These are phyloP conservation scores for Pythium guiyangense DNA, from an alignment of 352 stramenopile species.

Conservation along the genomic window DNA sequence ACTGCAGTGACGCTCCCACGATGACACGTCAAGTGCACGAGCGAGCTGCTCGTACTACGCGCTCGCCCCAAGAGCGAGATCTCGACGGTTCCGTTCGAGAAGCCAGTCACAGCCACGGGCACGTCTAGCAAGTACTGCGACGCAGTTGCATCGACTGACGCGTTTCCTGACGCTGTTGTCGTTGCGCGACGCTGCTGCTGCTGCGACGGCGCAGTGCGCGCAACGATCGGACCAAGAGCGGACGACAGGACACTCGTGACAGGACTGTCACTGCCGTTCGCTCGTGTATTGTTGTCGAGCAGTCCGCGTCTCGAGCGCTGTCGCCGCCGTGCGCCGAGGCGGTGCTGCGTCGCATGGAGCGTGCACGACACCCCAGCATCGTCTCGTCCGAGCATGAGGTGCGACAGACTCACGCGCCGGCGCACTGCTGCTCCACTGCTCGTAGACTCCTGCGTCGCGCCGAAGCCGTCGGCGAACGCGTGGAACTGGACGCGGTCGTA, in stretches of 20 bases:
- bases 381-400: conserved; percentile 43
- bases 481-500: conserved; percentile 28
- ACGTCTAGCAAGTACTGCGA: conserved; percentile 54
- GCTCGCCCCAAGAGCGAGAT: conserved; percentile 26
- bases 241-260: conserved; percentile 23
- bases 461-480: conserved; percentile 24
- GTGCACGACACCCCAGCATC: conserved; percentile 25
- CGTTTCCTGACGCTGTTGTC: conserved; percentile 1
- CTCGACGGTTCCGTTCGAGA: conserved; percentile 39
- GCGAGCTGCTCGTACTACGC: neutral
- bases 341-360: conserved; percentile 19
- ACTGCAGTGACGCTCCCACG: conserved; percentile 37
- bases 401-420: conserved; percentile 22
- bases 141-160: neutral
- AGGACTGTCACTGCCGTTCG: neutral
- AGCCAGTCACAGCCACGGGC: conserved; percentile 44
- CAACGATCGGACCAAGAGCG: conserved; percentile 21
- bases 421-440: neutral
- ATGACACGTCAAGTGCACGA: conserved; percentile 27
- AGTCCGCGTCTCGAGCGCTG: conserved; percentile 4
- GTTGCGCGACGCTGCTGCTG: neutral
- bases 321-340: conserved; percentile 13
- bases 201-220: conserved; percentile 5
- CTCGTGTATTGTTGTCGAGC: no score
- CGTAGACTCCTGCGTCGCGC: neutral